A percentile compares a stretch with the other conserved stretches of the same genome.
These are phyloP conservation scores for Magnaporthiopsis rhizophila DNA, from an alignment of 2,329 filamentous ascomycete species.

Conservation along the genomic window DNA sequence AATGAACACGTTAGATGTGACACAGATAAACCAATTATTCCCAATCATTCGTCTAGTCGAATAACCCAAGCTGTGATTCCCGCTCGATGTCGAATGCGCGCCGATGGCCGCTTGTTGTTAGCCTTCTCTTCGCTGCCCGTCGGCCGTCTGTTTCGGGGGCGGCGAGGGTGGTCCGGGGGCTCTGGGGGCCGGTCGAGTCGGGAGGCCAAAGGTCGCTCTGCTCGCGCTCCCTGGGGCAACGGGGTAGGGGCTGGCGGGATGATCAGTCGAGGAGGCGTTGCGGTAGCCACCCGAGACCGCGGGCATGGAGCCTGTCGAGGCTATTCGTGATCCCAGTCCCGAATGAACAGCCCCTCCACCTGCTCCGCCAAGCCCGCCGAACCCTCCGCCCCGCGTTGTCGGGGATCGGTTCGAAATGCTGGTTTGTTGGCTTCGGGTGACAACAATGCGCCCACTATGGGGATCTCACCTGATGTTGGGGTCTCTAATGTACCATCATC, in stretches of 20 bases:
- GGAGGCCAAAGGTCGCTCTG: conserved; percentile 50
- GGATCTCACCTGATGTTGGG: conserved; percentile 66
- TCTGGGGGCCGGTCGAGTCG: conserved; percentile 51
- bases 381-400: conserved; percentile 36
- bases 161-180: conserved; percentile 52
- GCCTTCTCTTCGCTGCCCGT: conserved; percentile 42
- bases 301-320: conserved; percentile 45
- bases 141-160: conserved; percentile 41
- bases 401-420: conserved; percentile 42
- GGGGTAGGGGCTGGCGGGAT: conserved; percentile 17
- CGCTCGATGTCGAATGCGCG: conserved; percentile 28
- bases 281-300: conserved; percentile 22
- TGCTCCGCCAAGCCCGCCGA: conserved; percentile 36
- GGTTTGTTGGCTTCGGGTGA: conserved; percentile 40
- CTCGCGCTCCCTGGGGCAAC: conserved; percentile 33
- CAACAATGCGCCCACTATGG: conserved; percentile 51
- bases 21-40: not conserved
- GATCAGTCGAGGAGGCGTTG: not conserved
- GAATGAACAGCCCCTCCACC: conserved; percentile 38
- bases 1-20: not conserved
- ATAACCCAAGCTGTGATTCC: conserved; percentile 26
- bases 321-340: conserved; percentile 44
- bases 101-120: conserved; percentile 48
- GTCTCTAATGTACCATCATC: conserved; percentile 44
- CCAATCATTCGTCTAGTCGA: conserved; percentile 16